Conservation (phyloP, 345 rosid species). For the Capsella bursapastoris region DNA sequence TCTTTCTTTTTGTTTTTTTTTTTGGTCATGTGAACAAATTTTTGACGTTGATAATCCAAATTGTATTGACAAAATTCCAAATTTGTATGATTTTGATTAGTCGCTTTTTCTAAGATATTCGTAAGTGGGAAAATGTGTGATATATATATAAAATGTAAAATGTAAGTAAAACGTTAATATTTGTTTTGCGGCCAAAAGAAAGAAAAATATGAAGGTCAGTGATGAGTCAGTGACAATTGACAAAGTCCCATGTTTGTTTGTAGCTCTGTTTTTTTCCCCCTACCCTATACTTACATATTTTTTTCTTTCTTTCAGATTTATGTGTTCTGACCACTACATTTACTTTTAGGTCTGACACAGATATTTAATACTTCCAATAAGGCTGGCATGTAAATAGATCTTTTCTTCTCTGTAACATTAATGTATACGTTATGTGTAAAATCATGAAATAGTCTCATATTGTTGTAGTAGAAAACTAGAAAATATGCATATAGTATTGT, state of each 20-base stretch:
- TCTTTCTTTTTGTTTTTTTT: no score
- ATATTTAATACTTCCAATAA: not conserved
- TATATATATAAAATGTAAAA: not conserved
- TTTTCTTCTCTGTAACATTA: not conserved
- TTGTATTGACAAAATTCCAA: conserved; percentile 11
- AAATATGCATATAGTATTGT: not conserved
- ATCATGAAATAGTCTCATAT: not conserved
- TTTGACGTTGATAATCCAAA: conserved; percentile 38
- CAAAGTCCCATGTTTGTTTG: conserved; percentile 34
- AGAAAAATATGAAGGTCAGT: conserved; percentile 23
- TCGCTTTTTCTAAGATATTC: not conserved
- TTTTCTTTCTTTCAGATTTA: conserved; percentile 12
- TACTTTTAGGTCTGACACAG: conserved; percentile 24
- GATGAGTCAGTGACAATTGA: conserved; percentile 32
- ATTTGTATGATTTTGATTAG: conserved; percentile 16
- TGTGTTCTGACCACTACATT: conserved; percentile 34
- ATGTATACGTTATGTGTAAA: not conserved
- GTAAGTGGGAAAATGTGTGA: conserved; percentile 23
- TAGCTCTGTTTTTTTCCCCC: conserved; percentile 31
- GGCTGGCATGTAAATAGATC: not conserved
- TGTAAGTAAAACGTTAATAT: conserved; percentile 19
- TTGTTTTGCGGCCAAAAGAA: conserved; percentile 5
- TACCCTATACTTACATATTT: no score
- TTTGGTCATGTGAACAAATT: conserved; percentile 4
- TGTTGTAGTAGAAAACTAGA: not conserved